These are phyloP conservation scores for Cladosporium sp. DNA, from an alignment of 2,329 filamentous ascomycete genomes.

Conservation along the genomic window DNA sequence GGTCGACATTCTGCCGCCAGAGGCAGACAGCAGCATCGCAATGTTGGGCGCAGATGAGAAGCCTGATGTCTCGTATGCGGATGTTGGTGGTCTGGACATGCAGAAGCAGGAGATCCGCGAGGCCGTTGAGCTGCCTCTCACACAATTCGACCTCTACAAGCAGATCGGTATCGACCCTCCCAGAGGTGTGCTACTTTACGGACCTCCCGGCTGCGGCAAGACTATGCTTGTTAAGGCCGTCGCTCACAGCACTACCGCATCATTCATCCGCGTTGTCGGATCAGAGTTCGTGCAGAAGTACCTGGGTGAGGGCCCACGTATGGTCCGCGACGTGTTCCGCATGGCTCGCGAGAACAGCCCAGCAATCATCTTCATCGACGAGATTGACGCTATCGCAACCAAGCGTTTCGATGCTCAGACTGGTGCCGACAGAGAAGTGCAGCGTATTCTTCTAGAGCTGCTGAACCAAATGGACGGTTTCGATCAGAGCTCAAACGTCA, in stretches of 20 bases:
- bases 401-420: conserved; percentile 99
- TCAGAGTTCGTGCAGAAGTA: conserved; percentile 99
- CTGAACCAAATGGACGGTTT: conserved; percentile 99
- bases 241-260: conserved; percentile 95
- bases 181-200: conserved; percentile 92
- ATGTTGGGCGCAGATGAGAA: conserved; percentile 98
- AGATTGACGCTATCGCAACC: conserved; percentile 97
- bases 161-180: conserved; percentile 99
- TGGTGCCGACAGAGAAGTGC: conserved; percentile 94
- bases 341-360: conserved; percentile 99
- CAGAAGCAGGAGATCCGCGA: conserved; percentile 99
- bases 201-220: conserved; percentile 93
- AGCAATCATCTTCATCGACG: conserved; percentile 99
- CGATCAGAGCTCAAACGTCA: conserved; percentile 98
- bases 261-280: conserved; percentile 96
- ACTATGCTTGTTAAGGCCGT: conserved; percentile 98
- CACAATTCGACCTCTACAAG: conserved; percentile 97
- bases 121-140: conserved; percentile 93
- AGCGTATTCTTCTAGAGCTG: conserved; percentile 94
- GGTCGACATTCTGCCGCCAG: conserved; percentile 96
- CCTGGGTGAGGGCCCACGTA: conserved; percentile 92
- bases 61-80: conserved; percentile 95
- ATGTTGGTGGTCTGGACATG: conserved; percentile 98
- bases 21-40: conserved; percentile 97
- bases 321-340: conserved; percentile 98